Percentiles rank a stretch among this genome's conserved stretches.
phyloP scores from a whole-genome alignment of 2,329 filamentous ascomycete genomes.

The Samsoniella hepiali region DNA sequence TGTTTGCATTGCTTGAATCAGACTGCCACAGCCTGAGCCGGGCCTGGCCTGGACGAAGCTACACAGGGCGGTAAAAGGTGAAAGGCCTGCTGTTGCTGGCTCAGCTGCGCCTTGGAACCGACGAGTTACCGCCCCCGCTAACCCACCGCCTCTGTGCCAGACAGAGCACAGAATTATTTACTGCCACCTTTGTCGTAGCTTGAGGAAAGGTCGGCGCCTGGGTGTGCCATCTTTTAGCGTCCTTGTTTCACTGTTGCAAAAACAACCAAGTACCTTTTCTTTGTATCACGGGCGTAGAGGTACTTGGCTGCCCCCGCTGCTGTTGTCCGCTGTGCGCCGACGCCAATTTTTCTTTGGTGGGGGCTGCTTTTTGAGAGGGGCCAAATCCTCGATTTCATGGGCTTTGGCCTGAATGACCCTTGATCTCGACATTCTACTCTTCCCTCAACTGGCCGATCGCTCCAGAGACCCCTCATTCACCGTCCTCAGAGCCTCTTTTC shows the following conservation, averaged over 20 bases:
- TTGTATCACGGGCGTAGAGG: not conserved
- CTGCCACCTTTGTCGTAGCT: not conserved
- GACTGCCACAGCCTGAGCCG: not conserved
- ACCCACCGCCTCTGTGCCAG: slow-evolving; percentile 9
- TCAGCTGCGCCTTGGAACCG: not conserved
- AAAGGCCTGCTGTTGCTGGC: not conserved
- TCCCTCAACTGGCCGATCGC: not conserved
- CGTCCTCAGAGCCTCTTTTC: not conserved
- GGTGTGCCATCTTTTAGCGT: not conserved
- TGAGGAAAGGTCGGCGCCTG: too few relatives aligned
- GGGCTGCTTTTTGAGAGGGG: slow-evolving; percentile 16
- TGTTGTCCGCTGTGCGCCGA: not conserved
- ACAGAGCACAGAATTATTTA: not conserved
- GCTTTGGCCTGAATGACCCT: slow-evolving; percentile 8
- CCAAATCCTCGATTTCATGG: slow-evolving; percentile 14
- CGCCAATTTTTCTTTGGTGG: slow-evolving; percentile 19
- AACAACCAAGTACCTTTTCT: not conserved
- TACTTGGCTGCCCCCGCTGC: not conserved
- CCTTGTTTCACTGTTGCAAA: not conserved
- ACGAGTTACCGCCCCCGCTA: slow-evolving; percentile 39
- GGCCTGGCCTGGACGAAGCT: not conserved
- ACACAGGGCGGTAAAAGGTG: not conserved
- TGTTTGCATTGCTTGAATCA: slow-evolving; percentile 7
- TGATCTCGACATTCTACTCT: not conserved
- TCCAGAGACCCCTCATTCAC: not conserved